A percentile compares a stretch with the other conserved stretches of the same genome.
phyloP scores from a whole-genome alignment of 805 yeast genomes.

The Candida alai region DNA sequence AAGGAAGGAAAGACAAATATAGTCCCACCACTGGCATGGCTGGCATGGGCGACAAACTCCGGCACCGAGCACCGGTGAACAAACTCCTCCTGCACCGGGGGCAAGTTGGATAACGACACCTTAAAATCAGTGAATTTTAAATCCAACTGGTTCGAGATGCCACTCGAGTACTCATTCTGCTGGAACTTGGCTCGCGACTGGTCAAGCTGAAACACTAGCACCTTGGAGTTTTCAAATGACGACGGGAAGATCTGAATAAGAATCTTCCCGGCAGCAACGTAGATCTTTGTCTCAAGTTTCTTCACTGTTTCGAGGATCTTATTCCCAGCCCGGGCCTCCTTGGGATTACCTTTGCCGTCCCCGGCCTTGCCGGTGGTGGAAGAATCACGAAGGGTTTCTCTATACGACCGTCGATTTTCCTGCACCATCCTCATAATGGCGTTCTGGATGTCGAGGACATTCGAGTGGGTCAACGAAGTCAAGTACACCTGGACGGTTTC shows the following conservation, averaged over 20 bases:
- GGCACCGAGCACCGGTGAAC: constrained; percentile 44
- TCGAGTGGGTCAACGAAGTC: constrained; percentile 85
- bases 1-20: constrained; percentile 79
- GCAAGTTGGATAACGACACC: constrained; percentile 64
- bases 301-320: constrained; percentile 30
- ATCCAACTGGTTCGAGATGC: constrained; percentile 53
- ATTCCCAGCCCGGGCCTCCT: constrained; percentile 3
- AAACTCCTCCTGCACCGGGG: constrained; percentile 48
- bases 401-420: constrained; percentile 69
- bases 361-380: constrained; percentile 1
- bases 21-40: constrained; percentile 68
- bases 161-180: constrained; percentile 42
- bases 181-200: constrained; percentile 50
- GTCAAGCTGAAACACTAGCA: constrained; percentile 58
- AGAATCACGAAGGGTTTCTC: constrained; percentile 68
- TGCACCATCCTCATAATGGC: constrained; percentile 68
- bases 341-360: constrained; percentile 4
- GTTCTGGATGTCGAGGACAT: constrained; percentile 70
- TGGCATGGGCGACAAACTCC: constrained; percentile 53
- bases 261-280: constrained; percentile 54
- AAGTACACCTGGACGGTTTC: constrained; percentile 56
- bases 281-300: constrained; percentile 63
- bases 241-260: constrained; percentile 76
- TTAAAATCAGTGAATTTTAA: constrained; percentile 59
- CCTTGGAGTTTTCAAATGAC: constrained; percentile 73